A percentile compares a stretch with the other conserved stretches of the same genome.
Conservation (phyloP, 768 basidiomycete genomes). For the Dacryopinax spathularia region DNA sequence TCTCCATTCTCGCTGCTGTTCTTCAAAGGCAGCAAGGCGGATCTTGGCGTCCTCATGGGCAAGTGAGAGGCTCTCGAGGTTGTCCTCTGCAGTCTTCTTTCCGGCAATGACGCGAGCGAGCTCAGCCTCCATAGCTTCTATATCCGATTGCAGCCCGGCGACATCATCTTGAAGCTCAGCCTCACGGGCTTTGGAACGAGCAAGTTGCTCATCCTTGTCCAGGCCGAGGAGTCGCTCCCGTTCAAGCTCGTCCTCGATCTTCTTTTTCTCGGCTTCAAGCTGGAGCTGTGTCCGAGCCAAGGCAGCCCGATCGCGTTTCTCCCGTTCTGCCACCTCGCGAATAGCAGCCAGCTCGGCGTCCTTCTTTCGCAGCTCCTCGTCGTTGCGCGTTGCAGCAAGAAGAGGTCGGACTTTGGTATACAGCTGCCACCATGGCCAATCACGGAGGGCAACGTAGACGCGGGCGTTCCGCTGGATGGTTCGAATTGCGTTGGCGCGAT, state of each 20-base stretch:
- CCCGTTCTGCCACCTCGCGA: slow-evolving; percentile 75
- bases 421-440: slow-evolving; percentile 99
- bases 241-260: slow-evolving; percentile 65
- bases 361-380: slow-evolving; percentile 81
- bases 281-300: slow-evolving; percentile 58
- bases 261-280: slow-evolving; percentile 69
- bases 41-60: not conserved
- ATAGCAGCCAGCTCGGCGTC: slow-evolving; percentile 66
- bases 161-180: slow-evolving; percentile 76
- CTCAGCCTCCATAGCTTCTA: slow-evolving; percentile 74
- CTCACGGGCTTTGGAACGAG: slow-evolving; percentile 75
- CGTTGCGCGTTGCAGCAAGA: slow-evolving; percentile 79
- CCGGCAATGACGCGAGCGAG: slow-evolving; percentile 62
- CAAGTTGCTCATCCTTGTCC: slow-evolving; percentile 72
- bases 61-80: slow-evolving; percentile 42
- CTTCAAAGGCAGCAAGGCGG: slow-evolving; percentile 63
- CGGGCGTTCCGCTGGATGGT: slow-evolving; percentile 91
- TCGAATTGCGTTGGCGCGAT: slow-evolving; percentile 77
- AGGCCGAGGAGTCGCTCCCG: slow-evolving; percentile 64
- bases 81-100: slow-evolving; percentile 69
- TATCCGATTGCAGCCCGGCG: slow-evolving; percentile 58
- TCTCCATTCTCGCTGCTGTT: slow-evolving; percentile 55
- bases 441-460: slow-evolving; percentile 73
- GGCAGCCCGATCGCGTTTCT: slow-evolving; percentile 64
- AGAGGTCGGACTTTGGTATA: slow-evolving; percentile 94